Evolutionary conservation across 2,329 filamentous ascomycete species (phyloP).

Genomic region (Colletotrichum falcatum): DNA sequence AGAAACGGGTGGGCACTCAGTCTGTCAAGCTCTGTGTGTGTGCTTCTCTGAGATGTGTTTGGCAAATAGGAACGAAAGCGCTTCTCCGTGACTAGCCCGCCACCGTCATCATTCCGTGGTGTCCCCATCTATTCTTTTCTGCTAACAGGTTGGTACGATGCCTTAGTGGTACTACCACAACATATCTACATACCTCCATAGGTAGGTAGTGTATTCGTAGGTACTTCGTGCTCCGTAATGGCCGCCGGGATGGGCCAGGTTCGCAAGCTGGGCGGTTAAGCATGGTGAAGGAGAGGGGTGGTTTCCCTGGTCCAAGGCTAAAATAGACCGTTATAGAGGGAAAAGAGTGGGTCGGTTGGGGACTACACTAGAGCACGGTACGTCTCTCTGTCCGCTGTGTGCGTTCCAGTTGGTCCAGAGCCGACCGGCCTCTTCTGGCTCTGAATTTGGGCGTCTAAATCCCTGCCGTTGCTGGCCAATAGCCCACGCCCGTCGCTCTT

Average conservation of each 20-base stretch:
- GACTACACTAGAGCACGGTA: too few relatives aligned
- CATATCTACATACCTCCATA: too few relatives aligned
- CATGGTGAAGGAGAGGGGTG: constrained; percentile 39
- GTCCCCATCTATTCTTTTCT: constrained; percentile 24
- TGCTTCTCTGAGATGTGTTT: constrained; percentile 19
- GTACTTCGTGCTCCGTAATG: too few relatives aligned
- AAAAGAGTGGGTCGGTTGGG: constrained; percentile 2
- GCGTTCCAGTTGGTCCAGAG: constrained; percentile 4
- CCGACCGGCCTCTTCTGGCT: constrained; percentile 23
- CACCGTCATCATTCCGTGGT: constrained; percentile 21
- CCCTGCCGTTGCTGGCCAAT: constrained; percentile 33
- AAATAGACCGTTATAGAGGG: constrained; percentile 25
- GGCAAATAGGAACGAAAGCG: constrained; percentile 34
- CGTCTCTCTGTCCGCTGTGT: constrained; percentile 18
- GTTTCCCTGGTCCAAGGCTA: constrained; percentile 19
- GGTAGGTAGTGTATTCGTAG: too few relatives aligned
- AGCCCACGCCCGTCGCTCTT: constrained; percentile 15
- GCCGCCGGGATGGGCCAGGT: constrained; percentile 37
- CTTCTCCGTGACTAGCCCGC: constrained; percentile 1
- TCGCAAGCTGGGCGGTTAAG: constrained; percentile 41
- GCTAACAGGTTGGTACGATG: constrained; percentile 25
- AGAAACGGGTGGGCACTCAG: constrained; percentile 10
- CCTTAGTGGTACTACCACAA: constrained; percentile 34
- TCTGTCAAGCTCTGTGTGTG: constrained; percentile 12
- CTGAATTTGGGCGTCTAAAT: constrained; percentile 39